phyloP scores from a whole-genome alignment of 1,139 yeast species.

The Yamadazyma sp. region DNA sequence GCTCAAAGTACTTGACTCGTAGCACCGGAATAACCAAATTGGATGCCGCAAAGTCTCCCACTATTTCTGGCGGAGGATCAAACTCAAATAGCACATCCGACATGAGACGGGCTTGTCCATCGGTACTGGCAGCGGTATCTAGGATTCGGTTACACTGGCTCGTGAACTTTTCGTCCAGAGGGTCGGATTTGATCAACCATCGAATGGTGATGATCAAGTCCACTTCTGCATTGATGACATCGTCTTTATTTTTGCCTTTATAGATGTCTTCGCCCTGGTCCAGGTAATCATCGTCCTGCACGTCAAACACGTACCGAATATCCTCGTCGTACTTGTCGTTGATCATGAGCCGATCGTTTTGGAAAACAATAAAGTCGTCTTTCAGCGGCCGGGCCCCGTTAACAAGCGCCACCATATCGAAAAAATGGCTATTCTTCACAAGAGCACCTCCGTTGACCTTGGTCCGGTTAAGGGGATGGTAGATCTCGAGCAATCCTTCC shows the following conservation, averaged over 20 bases:
- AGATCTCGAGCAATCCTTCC: constrained; percentile 34
- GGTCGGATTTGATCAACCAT: too few relatives aligned
- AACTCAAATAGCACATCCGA: constrained; percentile 18
- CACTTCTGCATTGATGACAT: neutral
- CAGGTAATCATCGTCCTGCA: constrained; percentile 35
- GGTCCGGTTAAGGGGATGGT: constrained; percentile 62
- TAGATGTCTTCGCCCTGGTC: neutral
- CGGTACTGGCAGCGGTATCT: constrained; percentile 1
- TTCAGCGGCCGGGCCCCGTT: neutral
- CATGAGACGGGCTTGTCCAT: neutral
- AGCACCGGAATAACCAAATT: constrained; percentile 41
- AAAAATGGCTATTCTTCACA: constrained; percentile 7
- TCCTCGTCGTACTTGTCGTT: constrained; percentile 75
- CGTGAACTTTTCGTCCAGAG: neutral
- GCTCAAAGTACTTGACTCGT: constrained; percentile 40
- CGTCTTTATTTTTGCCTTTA: too few relatives aligned
- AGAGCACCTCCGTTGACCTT: constrained; percentile 54
- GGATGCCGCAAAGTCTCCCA: constrained; percentile 2
- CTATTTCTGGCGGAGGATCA: constrained; percentile 20
- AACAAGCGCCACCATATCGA: constrained; percentile 5
- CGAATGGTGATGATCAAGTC: too few relatives aligned
- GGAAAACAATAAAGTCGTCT: too few relatives aligned
- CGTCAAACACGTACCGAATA: constrained; percentile 67
- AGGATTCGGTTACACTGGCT: neutral
- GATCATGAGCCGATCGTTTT: constrained; percentile 15